Evolutionary conservation across 495 filamentous ascomycete species (phyloP).

Genomic region (Entonaema liquescens): DNA sequence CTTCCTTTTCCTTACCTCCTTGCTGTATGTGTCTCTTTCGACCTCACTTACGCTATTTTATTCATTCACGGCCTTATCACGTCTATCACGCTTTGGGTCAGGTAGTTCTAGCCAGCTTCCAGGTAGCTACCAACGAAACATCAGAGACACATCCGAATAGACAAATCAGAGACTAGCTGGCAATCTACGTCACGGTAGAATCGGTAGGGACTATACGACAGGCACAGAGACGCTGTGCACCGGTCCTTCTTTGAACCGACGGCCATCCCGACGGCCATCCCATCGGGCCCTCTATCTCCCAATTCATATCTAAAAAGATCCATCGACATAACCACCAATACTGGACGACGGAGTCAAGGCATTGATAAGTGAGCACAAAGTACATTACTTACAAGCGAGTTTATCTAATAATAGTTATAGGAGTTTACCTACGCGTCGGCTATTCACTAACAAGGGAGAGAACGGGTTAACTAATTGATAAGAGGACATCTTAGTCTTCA

Average conservation of each 20-base stretch:
- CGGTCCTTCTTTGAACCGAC: constrained; percentile 15
- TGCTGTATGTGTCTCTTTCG: constrained; percentile 23
- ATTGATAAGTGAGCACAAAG: neutral
- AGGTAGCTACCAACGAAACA: constrained; percentile 16
- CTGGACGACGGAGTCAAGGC: neutral
- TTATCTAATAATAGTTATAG: constrained; percentile 1
- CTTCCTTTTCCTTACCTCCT: constrained; percentile 13
- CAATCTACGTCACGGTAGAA: constrained; percentile 17
- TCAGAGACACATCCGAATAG: constrained; percentile 36
- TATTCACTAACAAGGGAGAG: constrained; percentile 2
- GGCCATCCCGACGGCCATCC: neutral
- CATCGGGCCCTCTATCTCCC: constrained; percentile 4
- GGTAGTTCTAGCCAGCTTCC: constrained; percentile 7
- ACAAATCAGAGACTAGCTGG: constrained; percentile 29
- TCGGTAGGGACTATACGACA: constrained; percentile 2
- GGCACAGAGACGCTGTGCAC: constrained; percentile 12
- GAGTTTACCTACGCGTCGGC: neutral
- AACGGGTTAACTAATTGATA: neutral
- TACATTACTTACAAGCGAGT: neutral
- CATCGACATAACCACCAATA: neutral
- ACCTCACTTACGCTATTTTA: constrained; percentile 18
- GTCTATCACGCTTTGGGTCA: neutral
- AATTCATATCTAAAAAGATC: constrained; percentile 6
- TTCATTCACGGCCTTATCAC: constrained; percentile 15
- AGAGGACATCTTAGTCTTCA: neutral